These are phyloP conservation scores for Toxoplasma gondii DNA, from an alignment of 169 alveolate genomes.

Conservation along the genomic window DNA sequence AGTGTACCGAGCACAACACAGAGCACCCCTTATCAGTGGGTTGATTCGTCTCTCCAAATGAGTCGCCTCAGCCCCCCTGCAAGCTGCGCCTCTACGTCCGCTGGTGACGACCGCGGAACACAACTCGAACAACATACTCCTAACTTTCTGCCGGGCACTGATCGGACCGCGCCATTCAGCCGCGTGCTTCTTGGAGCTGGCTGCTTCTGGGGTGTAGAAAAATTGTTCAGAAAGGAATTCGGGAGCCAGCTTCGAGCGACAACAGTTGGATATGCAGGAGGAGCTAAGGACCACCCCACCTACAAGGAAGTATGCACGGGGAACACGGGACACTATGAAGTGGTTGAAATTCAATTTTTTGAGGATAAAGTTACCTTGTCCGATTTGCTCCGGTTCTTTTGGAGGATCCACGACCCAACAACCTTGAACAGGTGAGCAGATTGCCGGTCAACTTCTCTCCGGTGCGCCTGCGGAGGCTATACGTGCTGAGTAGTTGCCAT, in stretches of 20 bases:
- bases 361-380: slow-evolving; percentile 41
- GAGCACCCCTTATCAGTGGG: no score
- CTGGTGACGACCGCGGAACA: background rate
- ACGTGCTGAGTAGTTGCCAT: background rate
- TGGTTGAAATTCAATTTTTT: slow-evolving; percentile 67
- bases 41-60: no score
- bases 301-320: slow-evolving; percentile 79
- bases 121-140: background rate
- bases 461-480: background rate
- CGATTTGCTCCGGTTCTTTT: slow-evolving; percentile 69
- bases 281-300: slow-evolving; percentile 70
- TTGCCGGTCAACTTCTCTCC: background rate
- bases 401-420: slow-evolving; percentile 81
- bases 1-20: background rate
- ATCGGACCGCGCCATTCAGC: background rate
- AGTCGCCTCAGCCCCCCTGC: background rate
- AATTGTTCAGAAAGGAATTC: slow-evolving; percentile 64
- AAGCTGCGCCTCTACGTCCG: background rate
- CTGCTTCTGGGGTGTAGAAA: slow-evolving; percentile 84
- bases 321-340: slow-evolving; percentile 81
- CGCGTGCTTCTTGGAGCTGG: slow-evolving; percentile 78
- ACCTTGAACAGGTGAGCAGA: slow-evolving; percentile 63
- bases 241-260: slow-evolving; percentile 38
- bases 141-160: slow-evolving; percentile 36
- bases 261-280: slow-evolving; percentile 79